Percentiles rank a stretch among this genome's conserved stretches.
These are phyloP conservation scores for Hibiscus trionum DNA, from an alignment of 345 rosid genomes.

Conservation along the genomic window DNA sequence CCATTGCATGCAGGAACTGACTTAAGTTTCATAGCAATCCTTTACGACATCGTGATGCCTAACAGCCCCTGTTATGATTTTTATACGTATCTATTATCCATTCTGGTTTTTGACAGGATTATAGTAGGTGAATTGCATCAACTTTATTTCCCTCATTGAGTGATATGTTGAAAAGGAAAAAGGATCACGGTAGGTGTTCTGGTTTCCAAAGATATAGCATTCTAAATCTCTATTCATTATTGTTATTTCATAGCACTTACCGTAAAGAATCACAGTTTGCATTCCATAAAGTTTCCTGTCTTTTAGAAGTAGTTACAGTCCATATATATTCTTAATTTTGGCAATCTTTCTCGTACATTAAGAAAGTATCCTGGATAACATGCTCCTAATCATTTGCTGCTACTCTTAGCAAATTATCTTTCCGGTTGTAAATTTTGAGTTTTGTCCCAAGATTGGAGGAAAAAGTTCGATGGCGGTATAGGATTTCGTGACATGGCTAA, in stretches of 20 bases:
- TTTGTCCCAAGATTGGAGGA: no score
- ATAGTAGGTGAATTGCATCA: constrained; percentile 70
- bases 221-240: not conserved
- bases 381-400: no score
- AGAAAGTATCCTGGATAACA: no score
- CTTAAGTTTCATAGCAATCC: not conserved
- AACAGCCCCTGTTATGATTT: not conserved
- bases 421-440: no score
- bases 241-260: not conserved
- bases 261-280: not conserved
- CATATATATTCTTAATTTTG: not conserved
- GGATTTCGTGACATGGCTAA: no score
- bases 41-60: not conserved
- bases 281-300: not conserved
- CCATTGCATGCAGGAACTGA: not conserved
- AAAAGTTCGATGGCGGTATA: constrained; percentile 29
- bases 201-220: not conserved
- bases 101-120: constrained; percentile 52
- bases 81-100: not conserved
- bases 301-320: not conserved
- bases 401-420: no score
- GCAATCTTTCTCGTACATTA: no score
- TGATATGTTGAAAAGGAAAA: constrained; percentile 55
- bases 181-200: constrained; percentile 59
- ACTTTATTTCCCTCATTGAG: constrained; percentile 64